Evolutionary conservation across 805 yeast genomes (phyloP).

Genomic region (Saturnispora kantuleensis): DNA sequence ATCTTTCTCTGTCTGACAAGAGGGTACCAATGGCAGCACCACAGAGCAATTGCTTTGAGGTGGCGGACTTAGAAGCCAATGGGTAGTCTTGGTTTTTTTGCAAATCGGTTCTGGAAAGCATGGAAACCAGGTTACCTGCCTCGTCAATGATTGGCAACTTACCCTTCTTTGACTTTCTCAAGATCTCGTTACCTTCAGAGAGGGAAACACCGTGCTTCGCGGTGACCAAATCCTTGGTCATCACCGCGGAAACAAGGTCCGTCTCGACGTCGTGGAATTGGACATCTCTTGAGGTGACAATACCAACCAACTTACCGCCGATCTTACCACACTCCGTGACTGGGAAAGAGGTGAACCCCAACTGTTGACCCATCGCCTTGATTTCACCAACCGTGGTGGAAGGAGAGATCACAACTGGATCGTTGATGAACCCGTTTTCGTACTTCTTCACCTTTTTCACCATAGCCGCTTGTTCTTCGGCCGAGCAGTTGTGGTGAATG

Average conservation of each 20-base stretch:
- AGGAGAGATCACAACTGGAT: slow-evolving; percentile 83
- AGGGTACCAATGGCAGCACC: slow-evolving; percentile 99
- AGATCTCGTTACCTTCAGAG: slow-evolving; percentile 78
- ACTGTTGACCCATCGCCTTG: slow-evolving; percentile 52
- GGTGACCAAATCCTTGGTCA: slow-evolving; percentile 84
- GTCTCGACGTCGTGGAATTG: slow-evolving; percentile 79
- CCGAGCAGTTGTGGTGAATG: slow-evolving; percentile 92
- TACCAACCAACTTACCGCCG: slow-evolving; percentile 88
- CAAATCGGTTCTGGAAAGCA: slow-evolving; percentile 91
- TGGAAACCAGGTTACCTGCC: slow-evolving; percentile 66
- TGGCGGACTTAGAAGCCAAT: slow-evolving; percentile 84
- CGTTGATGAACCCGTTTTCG: slow-evolving; percentile 96
- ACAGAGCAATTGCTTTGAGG: slow-evolving; percentile 91
- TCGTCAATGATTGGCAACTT: slow-evolving; percentile 88
- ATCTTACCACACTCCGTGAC: slow-evolving; percentile 87
- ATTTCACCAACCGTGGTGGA: slow-evolving; percentile 70
- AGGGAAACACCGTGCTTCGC: slow-evolving; percentile 76
- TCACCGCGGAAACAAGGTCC: slow-evolving; percentile 59
- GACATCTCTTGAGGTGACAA: slow-evolving; percentile 92
- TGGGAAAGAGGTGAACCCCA: slow-evolving; percentile 97
- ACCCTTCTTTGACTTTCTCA: slow-evolving; percentile 92
- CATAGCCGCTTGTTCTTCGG: slow-evolving; percentile 98
- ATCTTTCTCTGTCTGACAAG: slow-evolving; percentile 78
- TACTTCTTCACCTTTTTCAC: slow-evolving; percentile 91
- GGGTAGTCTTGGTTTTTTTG: slow-evolving; percentile 94